Evolutionary conservation across 164 flowering plant species (phyloP).

Genomic region (Magnolia sinica): DNA sequence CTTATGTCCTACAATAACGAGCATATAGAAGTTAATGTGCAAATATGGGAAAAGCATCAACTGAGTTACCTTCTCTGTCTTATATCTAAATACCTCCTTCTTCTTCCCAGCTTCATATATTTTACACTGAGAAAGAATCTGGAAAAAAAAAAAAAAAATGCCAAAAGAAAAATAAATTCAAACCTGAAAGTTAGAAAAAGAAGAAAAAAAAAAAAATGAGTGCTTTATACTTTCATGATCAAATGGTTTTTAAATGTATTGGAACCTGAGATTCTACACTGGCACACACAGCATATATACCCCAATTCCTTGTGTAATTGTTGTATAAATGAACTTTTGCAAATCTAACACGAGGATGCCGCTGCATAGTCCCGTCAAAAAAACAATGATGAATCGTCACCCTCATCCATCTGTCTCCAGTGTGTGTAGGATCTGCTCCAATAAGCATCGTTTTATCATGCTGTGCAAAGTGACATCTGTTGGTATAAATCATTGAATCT

Average conservation of each 20-base stretch:
- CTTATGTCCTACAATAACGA: too few relatives aligned
- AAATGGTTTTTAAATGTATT: not conserved
- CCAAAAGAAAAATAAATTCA: too few relatives aligned
- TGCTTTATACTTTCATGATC: not conserved
- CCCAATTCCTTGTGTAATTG: slow-evolving; percentile 83
- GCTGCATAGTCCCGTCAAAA: slow-evolving; percentile 81
- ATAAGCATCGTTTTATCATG: too few relatives aligned
- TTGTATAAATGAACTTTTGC: slow-evolving; percentile 79
- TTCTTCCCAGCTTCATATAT: slow-evolving; percentile 91
- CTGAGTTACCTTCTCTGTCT: slow-evolving; percentile 60
- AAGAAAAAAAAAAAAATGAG: slow-evolving; percentile 1
- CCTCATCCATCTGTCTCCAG: slow-evolving; percentile 68
- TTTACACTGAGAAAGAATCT: too few relatives aligned
- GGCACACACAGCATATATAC: slow-evolving; percentile 87
- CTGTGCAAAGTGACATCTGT: too few relatives aligned
- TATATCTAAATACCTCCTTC: slow-evolving; percentile 65
- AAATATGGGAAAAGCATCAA: not conserved
- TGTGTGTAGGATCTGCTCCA: too few relatives aligned
- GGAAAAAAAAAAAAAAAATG: too few relatives aligned
- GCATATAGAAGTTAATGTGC: not conserved
- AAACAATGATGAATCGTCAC: slow-evolving; percentile 88
- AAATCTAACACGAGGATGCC: slow-evolving; percentile 89
- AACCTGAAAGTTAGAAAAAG: too few relatives aligned
- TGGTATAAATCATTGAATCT: too few relatives aligned
- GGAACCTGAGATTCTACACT: slow-evolving; percentile 85